Conservation (phyloP, 2,329 filamentous ascomycete genomes). For the Epichloe amarillans region DNA sequence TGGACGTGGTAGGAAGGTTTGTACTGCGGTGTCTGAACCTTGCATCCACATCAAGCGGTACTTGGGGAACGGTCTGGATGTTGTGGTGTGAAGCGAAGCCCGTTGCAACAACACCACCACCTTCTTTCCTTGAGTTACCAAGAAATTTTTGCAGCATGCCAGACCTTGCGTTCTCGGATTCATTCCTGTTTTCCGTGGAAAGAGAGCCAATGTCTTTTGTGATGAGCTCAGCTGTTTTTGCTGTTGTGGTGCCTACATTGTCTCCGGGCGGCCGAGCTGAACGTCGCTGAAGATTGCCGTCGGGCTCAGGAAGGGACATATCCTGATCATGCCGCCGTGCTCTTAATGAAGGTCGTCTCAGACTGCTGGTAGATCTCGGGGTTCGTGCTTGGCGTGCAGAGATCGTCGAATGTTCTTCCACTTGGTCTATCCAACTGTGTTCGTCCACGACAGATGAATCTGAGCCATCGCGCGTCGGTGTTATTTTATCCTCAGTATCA, state of each 20-base stretch:
- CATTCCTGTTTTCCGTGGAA: not conserved
- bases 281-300: not conserved
- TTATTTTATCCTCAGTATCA: not conserved
- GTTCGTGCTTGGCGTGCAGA: not conserved
- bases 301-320: not conserved
- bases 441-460: not conserved
- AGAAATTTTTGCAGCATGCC: conserved; percentile 6
- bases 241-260: not conserved
- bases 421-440: conserved; percentile 10
- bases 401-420: not conserved
- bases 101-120: not conserved
- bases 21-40: conserved; percentile 23
- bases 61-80: conserved; percentile 18
- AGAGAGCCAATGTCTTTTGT: not conserved
- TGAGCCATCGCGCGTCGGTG: not conserved
- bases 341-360: not conserved
- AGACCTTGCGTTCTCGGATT: conserved; percentile 2
- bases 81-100: conserved; percentile 3
- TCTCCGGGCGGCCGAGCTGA: not conserved
- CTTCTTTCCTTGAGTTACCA: not conserved
- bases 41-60: conserved; percentile 22
- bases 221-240: not conserved
- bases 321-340: not conserved
- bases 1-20: conserved; percentile 21
- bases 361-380: not conserved